Base-by-base conservation (phyloP, 108 stramenopile species). In the Skeletonema grethae region DNA sequence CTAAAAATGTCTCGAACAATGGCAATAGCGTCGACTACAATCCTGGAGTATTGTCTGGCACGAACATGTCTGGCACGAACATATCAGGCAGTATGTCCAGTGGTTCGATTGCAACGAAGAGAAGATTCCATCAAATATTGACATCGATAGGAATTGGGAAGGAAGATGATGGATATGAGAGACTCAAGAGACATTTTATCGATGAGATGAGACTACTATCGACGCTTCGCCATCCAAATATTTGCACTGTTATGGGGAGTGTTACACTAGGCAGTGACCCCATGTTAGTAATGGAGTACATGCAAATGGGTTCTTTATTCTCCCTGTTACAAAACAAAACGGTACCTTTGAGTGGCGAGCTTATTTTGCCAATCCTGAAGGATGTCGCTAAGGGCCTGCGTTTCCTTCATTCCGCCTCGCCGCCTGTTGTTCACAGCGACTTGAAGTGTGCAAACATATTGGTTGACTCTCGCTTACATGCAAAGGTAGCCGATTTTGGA, bases 241-340 rank as follows among this genome's bases (percentile, higher is more conserved):
- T 91, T 16, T 86, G 86, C 0, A 88, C 87, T 15, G 84, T 89
- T 18, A 85, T 82, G 77, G 86, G 82, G 9, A 72, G 16, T 4
- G 46, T 48, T 7, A 48, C 46, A 0, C 0, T 48, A 0, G 46
- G 46, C 4, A 67, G 65, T 22, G 87, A 87, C 56, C 89, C 89
- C 10, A 76, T 85, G 78, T 50, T 88, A n/a, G 63, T 89, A 18
- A 86, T 90, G 89, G 89, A 90, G 57, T 90, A 78, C 72, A 90
- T 90, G 89, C 41, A 67, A 5, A 50, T 75, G 46, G 89, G 89
- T 8, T 86, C 85, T 2, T 62, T 90, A 41, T 86, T 79, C 55
- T 87, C 86, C 45, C 43, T 90, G 5, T 61, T 90, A 5, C 85
- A 84, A 62, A 84, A 90, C 63, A 73, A 80, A n/a, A 65, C 89